Evolutionary conservation across 2,329 filamentous ascomycete genomes (phyloP).

Genomic region (Colletotrichum spinosum): DNA sequence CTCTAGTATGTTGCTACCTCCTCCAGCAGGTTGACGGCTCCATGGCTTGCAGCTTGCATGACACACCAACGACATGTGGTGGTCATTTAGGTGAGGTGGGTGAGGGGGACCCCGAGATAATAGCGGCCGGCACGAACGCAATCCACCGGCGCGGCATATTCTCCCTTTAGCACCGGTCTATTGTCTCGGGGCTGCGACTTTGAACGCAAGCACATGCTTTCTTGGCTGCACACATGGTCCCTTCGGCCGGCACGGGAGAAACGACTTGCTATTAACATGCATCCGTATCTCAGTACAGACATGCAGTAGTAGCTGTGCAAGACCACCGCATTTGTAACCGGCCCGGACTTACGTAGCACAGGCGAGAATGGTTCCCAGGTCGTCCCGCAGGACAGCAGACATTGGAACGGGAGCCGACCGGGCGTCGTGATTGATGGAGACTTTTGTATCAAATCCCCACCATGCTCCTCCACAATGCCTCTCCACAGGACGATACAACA

Average conservation of each 20-base stretch:
- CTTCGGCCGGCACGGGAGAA: conserved; percentile 26
- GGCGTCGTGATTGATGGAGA: conserved; percentile 35
- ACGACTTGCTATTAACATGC: conserved; percentile 1
- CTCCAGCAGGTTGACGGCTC: conserved; percentile 21
- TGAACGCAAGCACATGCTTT: conserved; percentile 18
- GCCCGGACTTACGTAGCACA: conserved; percentile 14
- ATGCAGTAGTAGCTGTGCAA: neutral
- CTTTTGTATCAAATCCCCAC: conserved; percentile 28
- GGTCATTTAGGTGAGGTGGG: conserved; percentile 3
- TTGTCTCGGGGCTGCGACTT: too few species aligned
- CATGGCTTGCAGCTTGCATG: conserved; percentile 36
- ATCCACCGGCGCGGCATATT: conserved; percentile 19
- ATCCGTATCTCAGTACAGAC: neutral
- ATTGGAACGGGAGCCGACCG: conserved; percentile 26
- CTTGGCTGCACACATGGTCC: too few species aligned
- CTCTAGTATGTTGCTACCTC: neutral
- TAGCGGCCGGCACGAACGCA: conserved; percentile 29
- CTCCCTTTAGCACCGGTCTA: conserved; percentile 6
- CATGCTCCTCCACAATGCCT: conserved; percentile 23
- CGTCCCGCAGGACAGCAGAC: conserved; percentile 27
- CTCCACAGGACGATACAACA: conserved; percentile 31
- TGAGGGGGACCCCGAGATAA: conserved; percentile 29
- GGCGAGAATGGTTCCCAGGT: conserved; percentile 16
- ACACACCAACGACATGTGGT: conserved; percentile 23
- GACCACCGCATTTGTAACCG: conserved; percentile 24